Base-by-base conservation (phyloP, 768 basidiomycete genomes). In the Tremella yokohamensis region DNA sequence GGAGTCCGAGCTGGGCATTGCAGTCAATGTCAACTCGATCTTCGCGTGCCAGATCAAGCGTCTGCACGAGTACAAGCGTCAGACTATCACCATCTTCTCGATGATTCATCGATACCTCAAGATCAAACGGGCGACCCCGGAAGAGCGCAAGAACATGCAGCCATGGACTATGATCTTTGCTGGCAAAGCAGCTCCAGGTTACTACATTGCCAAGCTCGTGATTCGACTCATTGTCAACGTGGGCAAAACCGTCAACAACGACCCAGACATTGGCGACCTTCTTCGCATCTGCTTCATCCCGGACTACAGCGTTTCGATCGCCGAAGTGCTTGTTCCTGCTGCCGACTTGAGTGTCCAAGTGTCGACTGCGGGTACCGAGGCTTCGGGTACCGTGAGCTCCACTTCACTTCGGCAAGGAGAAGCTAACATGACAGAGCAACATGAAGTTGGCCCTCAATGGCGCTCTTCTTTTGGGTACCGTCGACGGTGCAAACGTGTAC, bases 261-360 rank as follows among this genome's bases (percentile, higher is more conserved):
- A 98, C 76, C 85, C 87, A 1, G 92, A 96, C 53, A 88, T 90
- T 6, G 73, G 75, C 66, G 86, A 89, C 59, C 85, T 88, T 64
- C 85, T 98, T 63, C 84, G 85, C 47, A 82, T 98, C 60, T 89
- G 87, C 80, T 98, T 98, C 87, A 82, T 99, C 18, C 93, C 96
- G 0, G 94, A 98, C 75, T 99, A 99, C 79, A 87, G 73, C 62
- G 75, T 76, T n/a, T 75, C 73, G 24, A 69, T 75, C 37, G 78
- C 78, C 26, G 77, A 78, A 59, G 68, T 78, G 45, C 58, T 78
- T 51, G 70, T 78, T 24, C 79, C 78, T n/a, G 89, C 94, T 12
- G 87, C 88, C 25, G 92, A 98, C 75, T 88, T 97, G 79, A 87
- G 85, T 61, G 90, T 96, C 73, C 94, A 98, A 77, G 97, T 99